phyloP scores from a whole-genome alignment of 345 rosid genomes.

The Populus alba region DNA sequence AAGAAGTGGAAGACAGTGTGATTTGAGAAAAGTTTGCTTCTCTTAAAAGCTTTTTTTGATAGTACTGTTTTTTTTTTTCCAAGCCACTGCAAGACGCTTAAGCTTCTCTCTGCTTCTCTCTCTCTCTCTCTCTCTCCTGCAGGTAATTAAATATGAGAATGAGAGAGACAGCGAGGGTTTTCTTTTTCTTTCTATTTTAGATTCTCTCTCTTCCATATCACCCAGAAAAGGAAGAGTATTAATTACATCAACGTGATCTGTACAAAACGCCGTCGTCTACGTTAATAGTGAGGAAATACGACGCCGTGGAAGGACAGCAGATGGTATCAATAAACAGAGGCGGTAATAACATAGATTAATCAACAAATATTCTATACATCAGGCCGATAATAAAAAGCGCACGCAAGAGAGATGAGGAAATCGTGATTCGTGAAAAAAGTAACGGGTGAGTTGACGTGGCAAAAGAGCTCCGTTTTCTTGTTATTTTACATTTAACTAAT shows the following conservation, averaged over 20 bases:
- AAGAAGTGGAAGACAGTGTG: slow-evolving; percentile 7
- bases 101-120: neutral
- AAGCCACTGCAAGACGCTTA: slow-evolving; percentile 2
- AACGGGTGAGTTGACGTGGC: slow-evolving; percentile 44
- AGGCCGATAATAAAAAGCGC: slow-evolving; percentile 23
- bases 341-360: neutral
- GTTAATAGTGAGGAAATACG: no score
- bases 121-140: no score
- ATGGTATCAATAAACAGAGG: no score
- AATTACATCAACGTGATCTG: neutral
- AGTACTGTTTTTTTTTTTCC: neutral
- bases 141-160: no score
- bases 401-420: slow-evolving; percentile 13
- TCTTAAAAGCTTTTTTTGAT: slow-evolving; percentile 13
- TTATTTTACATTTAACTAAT: neutral
- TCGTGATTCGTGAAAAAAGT: neutral
- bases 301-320: no score
- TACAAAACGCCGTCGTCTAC: no score
- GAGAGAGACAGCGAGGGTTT: slow-evolving; percentile 3
- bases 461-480: neutral
- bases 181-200: neutral
- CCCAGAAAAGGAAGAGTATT: neutral
- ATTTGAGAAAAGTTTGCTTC: slow-evolving; percentile 23
- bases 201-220: neutral
- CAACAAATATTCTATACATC: neutral